Conservation (phyloP, 1,284 basidiomycete species). For the Malassezia brasiliensis region DNA sequence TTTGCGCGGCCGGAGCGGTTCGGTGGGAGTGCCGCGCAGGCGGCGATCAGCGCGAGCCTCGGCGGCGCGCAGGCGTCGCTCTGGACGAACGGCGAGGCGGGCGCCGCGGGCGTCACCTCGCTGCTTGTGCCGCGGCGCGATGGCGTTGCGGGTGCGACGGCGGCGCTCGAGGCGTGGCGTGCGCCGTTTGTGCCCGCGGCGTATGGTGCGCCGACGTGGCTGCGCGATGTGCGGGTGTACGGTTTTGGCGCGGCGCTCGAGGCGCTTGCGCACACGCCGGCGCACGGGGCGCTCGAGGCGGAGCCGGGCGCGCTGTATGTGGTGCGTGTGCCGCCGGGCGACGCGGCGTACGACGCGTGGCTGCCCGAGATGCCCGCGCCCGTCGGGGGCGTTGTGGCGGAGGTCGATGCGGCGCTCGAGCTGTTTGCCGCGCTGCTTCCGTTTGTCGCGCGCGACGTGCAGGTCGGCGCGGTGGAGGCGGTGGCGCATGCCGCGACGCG, state of each 20-base stretch:
- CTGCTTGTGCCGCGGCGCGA: slow-evolving; percentile 50
- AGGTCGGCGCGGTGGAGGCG: slow-evolving; percentile 60
- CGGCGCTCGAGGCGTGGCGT: slow-evolving; percentile 1
- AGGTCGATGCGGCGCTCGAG: slow-evolving; percentile 78
- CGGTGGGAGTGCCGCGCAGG: slow-evolving; percentile 73
- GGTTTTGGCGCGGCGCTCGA: slow-evolving; percentile 54
- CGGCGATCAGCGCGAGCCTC: slow-evolving; percentile 77
- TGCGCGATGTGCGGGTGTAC: neutral
- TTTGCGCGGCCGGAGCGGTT: slow-evolving; percentile 68
- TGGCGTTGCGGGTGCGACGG: slow-evolving; percentile 6
- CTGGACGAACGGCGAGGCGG: slow-evolving; percentile 79
- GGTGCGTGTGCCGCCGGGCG: neutral
- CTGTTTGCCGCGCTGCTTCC: slow-evolving; percentile 70
- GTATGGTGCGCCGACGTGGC: neutral
- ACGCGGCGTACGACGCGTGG: slow-evolving; percentile 19
- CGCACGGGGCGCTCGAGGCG: slow-evolving; percentile 75
- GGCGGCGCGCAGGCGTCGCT: slow-evolving; percentile 68
- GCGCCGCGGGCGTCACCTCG: slow-evolving; percentile 82
- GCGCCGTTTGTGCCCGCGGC: neutral
- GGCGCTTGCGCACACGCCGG: slow-evolving; percentile 64
- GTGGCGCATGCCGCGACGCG: slow-evolving; percentile 56
- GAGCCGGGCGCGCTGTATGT: slow-evolving; percentile 67
- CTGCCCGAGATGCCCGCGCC: slow-evolving; percentile 55
- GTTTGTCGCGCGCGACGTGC: slow-evolving; percentile 63
- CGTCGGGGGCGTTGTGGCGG: slow-evolving; percentile 68